Percentiles rank a stretch among this genome's conserved stretches.
Evolutionary conservation across 2,329 filamentous ascomycete species (phyloP).

Genomic region (Fusarium sp.): DNA sequence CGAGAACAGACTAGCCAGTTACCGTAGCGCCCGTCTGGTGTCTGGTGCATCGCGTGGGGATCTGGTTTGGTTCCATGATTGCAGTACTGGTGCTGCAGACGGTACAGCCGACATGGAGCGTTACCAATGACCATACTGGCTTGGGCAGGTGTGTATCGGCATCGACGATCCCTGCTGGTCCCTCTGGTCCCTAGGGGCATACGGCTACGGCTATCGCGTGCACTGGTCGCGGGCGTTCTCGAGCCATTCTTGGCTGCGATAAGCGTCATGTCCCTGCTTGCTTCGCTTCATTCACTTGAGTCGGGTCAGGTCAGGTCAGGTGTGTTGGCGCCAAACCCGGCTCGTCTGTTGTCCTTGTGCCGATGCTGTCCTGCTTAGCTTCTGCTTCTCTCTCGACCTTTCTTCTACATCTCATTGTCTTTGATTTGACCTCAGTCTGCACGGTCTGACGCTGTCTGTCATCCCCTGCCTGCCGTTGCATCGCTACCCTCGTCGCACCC

Average conservation of each 20-base stretch:
- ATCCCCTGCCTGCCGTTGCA: conserved; percentile 20
- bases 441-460: conserved; percentile 12
- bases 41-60: conserved; percentile 10
- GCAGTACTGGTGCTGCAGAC: neutral
- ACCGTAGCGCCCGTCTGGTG: conserved; percentile 12
- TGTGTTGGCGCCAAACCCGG: conserved; percentile 22
- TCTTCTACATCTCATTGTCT: neutral
- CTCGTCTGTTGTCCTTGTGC: conserved; percentile 30
- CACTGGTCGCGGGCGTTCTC: conserved; percentile 28
- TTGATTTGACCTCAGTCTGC: neutral
- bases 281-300: neutral
- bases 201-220: conserved; percentile 37
- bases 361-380: conserved; percentile 26
- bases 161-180: conserved; percentile 33
- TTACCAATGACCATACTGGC: conserved; percentile 25
- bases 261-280: conserved; percentile 40
- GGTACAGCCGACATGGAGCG: conserved; percentile 4
- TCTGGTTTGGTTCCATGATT: neutral
- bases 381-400: neutral
- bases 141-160: conserved; percentile 23
- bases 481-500: conserved; percentile 22
- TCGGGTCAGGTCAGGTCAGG: neutral
- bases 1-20: conserved; percentile 22
- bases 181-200: conserved; percentile 9
- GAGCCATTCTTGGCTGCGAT: conserved; percentile 35